These are phyloP conservation scores for Pascua guehoae DNA, from an alignment of 1,284 basidiomycete species.

Conservation along the genomic window DNA sequence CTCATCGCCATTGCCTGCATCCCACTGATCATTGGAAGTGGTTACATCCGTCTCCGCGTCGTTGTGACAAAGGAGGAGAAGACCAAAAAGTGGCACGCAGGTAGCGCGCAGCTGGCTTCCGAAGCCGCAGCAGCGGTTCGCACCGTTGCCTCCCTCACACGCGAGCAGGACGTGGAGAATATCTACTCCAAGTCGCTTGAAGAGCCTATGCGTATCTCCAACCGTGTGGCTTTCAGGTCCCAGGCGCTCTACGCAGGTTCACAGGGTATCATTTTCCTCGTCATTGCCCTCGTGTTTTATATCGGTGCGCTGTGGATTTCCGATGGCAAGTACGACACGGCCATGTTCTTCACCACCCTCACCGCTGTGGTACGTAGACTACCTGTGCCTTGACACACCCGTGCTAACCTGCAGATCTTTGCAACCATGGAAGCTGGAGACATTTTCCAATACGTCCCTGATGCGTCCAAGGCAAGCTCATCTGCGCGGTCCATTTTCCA, in stretches of 20 bases:
- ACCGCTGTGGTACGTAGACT: slow-evolving; percentile 53
- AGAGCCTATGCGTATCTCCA: slow-evolving; percentile 64
- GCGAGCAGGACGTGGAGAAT: slow-evolving; percentile 69
- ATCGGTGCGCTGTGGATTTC: slow-evolving; percentile 53
- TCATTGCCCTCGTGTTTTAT: slow-evolving; percentile 69
- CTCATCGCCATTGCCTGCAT: slow-evolving; percentile 63
- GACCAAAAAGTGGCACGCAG: slow-evolving; percentile 80
- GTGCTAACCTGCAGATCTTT: slow-evolving; percentile 13
- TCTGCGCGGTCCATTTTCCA: slow-evolving; percentile 73
- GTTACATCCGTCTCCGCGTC: slow-evolving; percentile 72
- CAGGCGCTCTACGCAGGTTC: slow-evolving; percentile 74
- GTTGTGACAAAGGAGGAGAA: slow-evolving; percentile 75
- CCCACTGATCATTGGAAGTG: slow-evolving; percentile 77
- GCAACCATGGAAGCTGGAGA: slow-evolving; percentile 48
- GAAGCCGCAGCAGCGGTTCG: slow-evolving; percentile 88
- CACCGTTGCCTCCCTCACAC: slow-evolving; percentile 84
- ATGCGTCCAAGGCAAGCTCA: slow-evolving; percentile 79
- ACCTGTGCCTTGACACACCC: background rate
- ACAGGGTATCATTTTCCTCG: slow-evolving; percentile 74
- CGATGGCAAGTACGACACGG: slow-evolving; percentile 57
- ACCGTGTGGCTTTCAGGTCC: slow-evolving; percentile 62
- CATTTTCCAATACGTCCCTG: slow-evolving; percentile 88
- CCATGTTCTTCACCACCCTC: slow-evolving; percentile 76
- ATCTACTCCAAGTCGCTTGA: slow-evolving; percentile 72
- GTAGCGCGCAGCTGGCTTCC: slow-evolving; percentile 76